phyloP scores from a whole-genome alignment of 164 flowering plant genomes.

The Sextonia rubra region DNA sequence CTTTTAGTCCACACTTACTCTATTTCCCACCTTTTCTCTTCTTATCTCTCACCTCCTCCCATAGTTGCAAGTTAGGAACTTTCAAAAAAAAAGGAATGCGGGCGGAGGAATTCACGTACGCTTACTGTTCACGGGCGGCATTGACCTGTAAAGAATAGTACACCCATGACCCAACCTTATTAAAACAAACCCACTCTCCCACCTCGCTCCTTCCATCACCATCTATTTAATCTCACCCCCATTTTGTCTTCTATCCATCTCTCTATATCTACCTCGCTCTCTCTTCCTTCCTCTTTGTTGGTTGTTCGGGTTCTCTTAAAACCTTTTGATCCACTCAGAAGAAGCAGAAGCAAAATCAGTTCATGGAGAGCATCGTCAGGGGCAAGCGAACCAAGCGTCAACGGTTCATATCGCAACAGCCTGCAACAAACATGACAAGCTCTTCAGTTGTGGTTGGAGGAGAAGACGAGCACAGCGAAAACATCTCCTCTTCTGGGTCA shows the following conservation, averaged over 20 bases:
- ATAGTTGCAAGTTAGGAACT: neutral
- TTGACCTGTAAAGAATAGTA: constrained; percentile 19
- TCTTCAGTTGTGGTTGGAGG: constrained; percentile 18
- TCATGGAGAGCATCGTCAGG: constrained; percentile 20
- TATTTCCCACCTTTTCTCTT: neutral
- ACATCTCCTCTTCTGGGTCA: neutral
- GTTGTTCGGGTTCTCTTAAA: no score
- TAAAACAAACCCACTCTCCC: constrained; percentile 21
- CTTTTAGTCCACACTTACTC: constrained; percentile 15
- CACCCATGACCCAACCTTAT: constrained; percentile 11
- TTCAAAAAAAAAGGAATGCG: constrained; percentile 8
- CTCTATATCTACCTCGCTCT: neutral
- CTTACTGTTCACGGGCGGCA: constrained; percentile 34
- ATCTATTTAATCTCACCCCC: neutral
- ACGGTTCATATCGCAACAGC: constrained; percentile 23
- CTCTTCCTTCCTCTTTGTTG: neutral
- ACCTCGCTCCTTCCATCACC: constrained; percentile 18
- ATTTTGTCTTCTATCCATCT: neutral
- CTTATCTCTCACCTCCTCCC: neutral
- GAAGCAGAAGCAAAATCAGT: constrained; percentile 32
- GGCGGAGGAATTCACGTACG: constrained; percentile 36
- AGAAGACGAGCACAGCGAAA: neutral
- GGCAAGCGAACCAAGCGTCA: constrained; percentile 55
- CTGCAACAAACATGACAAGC: constrained; percentile 11
- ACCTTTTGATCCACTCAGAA: no score